phyloP scores from a whole-genome alignment of 169 alveolate species.

The Eimeria acervulina region DNA sequence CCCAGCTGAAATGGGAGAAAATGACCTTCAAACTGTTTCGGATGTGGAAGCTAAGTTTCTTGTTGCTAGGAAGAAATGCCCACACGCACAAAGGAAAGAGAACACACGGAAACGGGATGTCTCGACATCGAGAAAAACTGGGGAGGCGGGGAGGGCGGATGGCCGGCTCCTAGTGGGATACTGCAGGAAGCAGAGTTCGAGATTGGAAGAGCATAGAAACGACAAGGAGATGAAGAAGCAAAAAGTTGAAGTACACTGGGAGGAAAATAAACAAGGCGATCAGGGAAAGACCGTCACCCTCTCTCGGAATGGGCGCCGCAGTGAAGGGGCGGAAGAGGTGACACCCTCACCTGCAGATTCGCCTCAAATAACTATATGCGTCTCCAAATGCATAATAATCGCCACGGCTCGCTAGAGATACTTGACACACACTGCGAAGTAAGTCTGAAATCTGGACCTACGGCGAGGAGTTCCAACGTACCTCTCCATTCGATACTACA shows the following conservation, averaged over 20 bases:
- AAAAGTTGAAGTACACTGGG: neutral
- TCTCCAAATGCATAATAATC: no score
- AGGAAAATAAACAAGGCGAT: neutral
- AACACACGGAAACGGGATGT: neutral
- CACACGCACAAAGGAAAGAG: no score
- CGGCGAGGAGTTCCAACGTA: no score
- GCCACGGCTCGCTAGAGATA: no score
- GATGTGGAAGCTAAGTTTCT: no score
- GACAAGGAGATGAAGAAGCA: neutral
- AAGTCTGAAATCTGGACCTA: no score
- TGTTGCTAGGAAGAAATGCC: no score
- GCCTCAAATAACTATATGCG: neutral
- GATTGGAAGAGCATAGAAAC: no score
- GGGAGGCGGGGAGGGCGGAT: neutral
- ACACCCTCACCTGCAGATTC: neutral
- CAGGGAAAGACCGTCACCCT: neutral
- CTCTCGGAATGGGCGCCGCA: neutral
- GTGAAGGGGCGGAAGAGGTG: neutral
- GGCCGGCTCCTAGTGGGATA: neutral
- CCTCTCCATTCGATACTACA: no score
- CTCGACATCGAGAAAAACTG: neutral
- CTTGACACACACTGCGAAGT: no score
- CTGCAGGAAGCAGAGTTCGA: neutral
- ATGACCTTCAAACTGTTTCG: no score
- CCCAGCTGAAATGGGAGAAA: no score